These are phyloP conservation scores for Babesia divergens DNA, from an alignment of 169 alveolate genomes.

Conservation along the genomic window DNA sequence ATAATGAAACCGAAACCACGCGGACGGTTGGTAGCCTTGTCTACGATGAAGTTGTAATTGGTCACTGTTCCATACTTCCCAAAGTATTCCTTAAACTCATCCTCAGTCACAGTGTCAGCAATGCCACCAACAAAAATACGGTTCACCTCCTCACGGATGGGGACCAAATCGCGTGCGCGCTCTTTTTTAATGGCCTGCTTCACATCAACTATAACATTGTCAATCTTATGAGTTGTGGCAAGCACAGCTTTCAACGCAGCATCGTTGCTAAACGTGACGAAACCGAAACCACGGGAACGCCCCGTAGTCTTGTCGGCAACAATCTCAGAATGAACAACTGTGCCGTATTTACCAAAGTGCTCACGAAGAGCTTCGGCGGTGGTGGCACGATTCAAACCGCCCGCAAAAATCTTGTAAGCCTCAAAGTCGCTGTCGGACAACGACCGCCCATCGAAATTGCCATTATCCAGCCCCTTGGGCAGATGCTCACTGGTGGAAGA, in stretches of 20 bases:
- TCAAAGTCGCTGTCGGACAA: constrained; percentile 56
- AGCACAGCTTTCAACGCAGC: constrained; percentile 73
- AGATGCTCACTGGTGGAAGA: neutral
- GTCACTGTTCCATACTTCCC: constrained; percentile 82
- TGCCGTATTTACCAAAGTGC: constrained; percentile 70
- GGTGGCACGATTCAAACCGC: constrained; percentile 70
- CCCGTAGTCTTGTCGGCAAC: constrained; percentile 80
- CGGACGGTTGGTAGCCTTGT: constrained; percentile 84
- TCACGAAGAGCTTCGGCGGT: constrained; percentile 67
- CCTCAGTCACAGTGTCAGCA: constrained; percentile 69
- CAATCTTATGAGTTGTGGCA: constrained; percentile 71
- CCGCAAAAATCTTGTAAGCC: constrained; percentile 71
- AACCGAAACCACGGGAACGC: constrained; percentile 90
- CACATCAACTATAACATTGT: constrained; percentile 67
- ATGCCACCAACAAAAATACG: constrained; percentile 91
- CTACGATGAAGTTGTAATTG: constrained; percentile 82
- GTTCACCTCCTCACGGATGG: constrained; percentile 63
- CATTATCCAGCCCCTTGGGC: neutral
- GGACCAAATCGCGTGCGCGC: constrained; percentile 68
- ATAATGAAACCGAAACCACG: constrained; percentile 90
- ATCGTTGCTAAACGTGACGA: constrained; percentile 78
- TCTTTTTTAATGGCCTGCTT: constrained; percentile 77
- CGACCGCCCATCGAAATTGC: neutral
- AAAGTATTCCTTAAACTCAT: constrained; percentile 82
- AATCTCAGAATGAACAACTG: constrained; percentile 70